Percentiles rank a stretch among this genome's conserved stretches.
These are phyloP conservation scores for Linnemannia elongata DNA, from an alignment of 192 early-diverging fungal genomes.

Conservation along the genomic window DNA sequence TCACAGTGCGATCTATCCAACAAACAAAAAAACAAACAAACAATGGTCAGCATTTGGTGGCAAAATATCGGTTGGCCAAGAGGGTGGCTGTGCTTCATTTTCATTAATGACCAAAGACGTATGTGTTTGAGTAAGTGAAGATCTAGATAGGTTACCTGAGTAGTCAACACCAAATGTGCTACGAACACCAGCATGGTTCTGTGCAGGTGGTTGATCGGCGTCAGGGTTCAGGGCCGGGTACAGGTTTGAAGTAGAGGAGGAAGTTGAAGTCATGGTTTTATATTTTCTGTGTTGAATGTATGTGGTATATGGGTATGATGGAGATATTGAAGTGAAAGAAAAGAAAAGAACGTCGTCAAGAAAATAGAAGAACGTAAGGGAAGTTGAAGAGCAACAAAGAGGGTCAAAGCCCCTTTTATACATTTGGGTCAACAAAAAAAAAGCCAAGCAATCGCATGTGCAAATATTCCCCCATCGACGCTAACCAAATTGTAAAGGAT, in stretches of 20 bases:
- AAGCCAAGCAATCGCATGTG: constrained; percentile 13
- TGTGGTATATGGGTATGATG: neutral
- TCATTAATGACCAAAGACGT: neutral
- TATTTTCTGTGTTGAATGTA: neutral
- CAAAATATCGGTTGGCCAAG: neutral
- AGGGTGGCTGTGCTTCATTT: neutral
- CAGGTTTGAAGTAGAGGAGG: neutral
- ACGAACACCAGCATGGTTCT: neutral
- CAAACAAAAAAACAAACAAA: neutral
- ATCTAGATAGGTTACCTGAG: neutral
- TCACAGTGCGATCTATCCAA: neutral
- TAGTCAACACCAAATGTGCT: constrained; percentile 15
- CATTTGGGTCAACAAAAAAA: neutral
- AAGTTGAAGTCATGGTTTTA: neutral
- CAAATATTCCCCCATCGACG: neutral
- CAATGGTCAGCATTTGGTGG: neutral
- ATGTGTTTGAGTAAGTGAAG: neutral
- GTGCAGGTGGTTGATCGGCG: neutral
- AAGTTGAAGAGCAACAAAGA: neutral
- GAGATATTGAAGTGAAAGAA: no score
- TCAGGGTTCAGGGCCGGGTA: constrained; percentile 8
- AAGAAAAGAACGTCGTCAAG: neutral
- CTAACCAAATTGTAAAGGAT: neutral
- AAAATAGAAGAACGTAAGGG: neutral
- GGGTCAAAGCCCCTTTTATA: constrained; percentile 3